Conservation (phyloP, 768 basidiomycete genomes). For the Clathrus columnatus region DNA sequence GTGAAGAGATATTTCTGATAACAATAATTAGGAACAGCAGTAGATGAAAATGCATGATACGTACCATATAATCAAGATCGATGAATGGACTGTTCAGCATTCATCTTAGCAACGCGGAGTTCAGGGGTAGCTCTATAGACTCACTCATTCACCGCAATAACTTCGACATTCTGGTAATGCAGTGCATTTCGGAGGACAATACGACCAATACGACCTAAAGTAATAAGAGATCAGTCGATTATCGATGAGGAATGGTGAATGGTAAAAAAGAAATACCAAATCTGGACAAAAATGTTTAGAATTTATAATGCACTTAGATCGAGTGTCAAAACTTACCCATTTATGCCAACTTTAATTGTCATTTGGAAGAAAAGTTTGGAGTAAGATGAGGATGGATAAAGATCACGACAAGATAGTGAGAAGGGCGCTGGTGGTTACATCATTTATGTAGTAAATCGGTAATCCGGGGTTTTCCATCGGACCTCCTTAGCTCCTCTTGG, state of each 20-base stretch:
- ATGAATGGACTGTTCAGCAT: conserved; percentile 77
- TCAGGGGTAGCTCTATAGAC: conserved; percentile 22
- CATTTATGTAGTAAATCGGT: background rate
- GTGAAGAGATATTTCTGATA: conserved; percentile 89
- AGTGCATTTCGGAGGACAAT: conserved; percentile 96
- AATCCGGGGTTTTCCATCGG: conserved; percentile 6
- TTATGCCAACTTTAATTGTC: conserved; percentile 89
- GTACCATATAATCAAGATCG: conserved; percentile 90
- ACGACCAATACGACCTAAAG: conserved; percentile 94
- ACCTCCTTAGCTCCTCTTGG: background rate
- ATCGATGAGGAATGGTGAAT: background rate
- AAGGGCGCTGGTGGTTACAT: background rate
- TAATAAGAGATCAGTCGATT: background rate
- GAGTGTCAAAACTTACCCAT: conserved; percentile 58
- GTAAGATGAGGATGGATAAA: background rate
- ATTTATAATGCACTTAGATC: background rate
- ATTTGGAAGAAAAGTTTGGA: conserved; percentile 15
- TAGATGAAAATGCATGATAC: conserved; percentile 15
- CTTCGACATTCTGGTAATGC: conserved; percentile 60
- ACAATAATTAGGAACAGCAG: background rate
- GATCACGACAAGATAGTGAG: no score
- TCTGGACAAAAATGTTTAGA: conserved; percentile 30
- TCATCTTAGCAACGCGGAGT: background rate
- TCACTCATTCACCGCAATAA: conserved; percentile 93
- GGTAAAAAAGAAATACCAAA: conserved; percentile 46